Percentiles rank a stretch among this genome's conserved stretches.
Conservation (phyloP, 306 rosid species). For the Cicer arietinum region DNA sequence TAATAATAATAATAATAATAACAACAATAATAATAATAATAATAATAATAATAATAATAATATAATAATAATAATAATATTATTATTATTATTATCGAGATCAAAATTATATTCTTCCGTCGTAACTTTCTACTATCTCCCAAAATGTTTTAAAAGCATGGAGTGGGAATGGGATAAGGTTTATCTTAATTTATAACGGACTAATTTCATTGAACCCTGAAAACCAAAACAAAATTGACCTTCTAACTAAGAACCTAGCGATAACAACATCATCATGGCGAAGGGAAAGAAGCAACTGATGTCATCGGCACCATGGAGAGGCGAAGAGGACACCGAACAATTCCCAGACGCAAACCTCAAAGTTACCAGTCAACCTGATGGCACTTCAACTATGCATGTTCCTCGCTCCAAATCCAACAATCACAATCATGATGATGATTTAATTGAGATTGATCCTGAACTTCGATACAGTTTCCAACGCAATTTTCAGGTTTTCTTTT, state of each 20-base stretch:
- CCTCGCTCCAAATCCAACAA: slow-evolving; percentile 63
- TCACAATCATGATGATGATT: slow-evolving; percentile 50
- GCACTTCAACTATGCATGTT: slow-evolving; percentile 75
- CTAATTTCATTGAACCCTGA: not conserved
- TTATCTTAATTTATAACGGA: not conserved
- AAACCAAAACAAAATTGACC: not conserved
- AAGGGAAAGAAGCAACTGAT: slow-evolving; percentile 71
- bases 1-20: too few relatives aligned
- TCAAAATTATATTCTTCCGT: too few relatives aligned
- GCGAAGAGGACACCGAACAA: slow-evolving; percentile 57
- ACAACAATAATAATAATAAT: too few relatives aligned
- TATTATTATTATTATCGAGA: too few relatives aligned
- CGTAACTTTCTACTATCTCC: too few relatives aligned
- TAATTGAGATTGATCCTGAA: slow-evolving; percentile 86
- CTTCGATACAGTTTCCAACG: slow-evolving; percentile 97
- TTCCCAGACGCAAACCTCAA: slow-evolving; percentile 75
- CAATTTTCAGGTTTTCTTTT: slow-evolving; percentile 71
- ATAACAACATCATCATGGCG: slow-evolving; percentile 15
- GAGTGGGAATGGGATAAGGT: not conserved
- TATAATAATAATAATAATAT: too few relatives aligned
- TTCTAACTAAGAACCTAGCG: not conserved
- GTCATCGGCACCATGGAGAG: slow-evolving; percentile 98
- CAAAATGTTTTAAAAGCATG: not conserved
- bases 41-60: too few relatives aligned
- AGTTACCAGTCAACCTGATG: slow-evolving; percentile 70